These are phyloP conservation scores for Thuidium tamariscinum DNA, from an alignment of 225 moss, liverwort and hornwort species.

Conservation along the genomic window DNA sequence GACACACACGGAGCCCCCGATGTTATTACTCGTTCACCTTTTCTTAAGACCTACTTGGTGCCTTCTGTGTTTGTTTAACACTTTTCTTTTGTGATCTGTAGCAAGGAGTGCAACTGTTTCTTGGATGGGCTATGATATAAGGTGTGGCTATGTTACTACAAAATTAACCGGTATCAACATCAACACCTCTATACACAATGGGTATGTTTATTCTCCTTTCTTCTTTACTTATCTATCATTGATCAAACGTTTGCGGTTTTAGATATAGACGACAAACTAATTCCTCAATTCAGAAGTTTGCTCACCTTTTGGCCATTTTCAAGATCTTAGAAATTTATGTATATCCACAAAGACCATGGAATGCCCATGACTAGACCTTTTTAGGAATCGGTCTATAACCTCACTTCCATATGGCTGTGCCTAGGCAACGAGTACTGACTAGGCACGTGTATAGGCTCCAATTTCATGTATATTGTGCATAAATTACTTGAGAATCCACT, in stretches of 20 bases:
- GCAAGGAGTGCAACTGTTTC: conserved; percentile 91
- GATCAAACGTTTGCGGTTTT: background rate
- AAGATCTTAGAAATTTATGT: background rate
- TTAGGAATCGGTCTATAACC: background rate
- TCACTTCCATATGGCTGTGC: background rate
- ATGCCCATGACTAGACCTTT: background rate
- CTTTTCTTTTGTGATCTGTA: conserved; percentile 1
- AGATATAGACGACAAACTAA: background rate
- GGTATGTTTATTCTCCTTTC: conserved; percentile 11
- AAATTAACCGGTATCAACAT: conserved; percentile 95
- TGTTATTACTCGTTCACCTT: background rate
- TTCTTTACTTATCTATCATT: background rate
- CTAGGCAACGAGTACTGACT: background rate
- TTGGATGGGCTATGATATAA: conserved; percentile 96
- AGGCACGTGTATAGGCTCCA: background rate
- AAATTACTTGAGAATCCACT: background rate
- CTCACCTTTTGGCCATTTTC: background rate
- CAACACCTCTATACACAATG: conserved; percentile 87
- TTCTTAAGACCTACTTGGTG: background rate
- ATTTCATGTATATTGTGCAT: background rate
- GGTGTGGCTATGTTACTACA: conserved; percentile 96
- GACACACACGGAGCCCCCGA: background rate
- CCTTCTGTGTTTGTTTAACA: background rate
- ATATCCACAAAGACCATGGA: background rate
- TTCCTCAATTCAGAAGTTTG: background rate